phyloP scores from a whole-genome alignment of 176 grass and related monocot species.

The Musa itinerans region DNA sequence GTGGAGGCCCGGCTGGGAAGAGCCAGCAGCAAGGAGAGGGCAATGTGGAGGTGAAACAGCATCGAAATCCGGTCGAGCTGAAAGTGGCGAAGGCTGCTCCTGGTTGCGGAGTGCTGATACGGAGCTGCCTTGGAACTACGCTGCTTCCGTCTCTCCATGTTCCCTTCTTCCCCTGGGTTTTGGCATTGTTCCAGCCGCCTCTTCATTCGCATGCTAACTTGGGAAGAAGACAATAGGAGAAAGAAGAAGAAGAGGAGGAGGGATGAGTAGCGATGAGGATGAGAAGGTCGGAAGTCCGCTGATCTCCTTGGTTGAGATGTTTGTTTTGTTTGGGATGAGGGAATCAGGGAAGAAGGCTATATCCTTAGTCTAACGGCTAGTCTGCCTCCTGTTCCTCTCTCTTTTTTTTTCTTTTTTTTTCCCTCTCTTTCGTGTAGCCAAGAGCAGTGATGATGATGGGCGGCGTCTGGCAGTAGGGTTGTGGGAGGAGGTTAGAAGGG shows the following conservation, averaged over 20 bases:
- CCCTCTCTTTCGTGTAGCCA: background rate
- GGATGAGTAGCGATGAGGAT: too few species aligned
- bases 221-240: background rate
- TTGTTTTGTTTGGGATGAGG: background rate
- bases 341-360: background rate
- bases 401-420: too few species aligned
- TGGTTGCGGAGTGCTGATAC: background rate
- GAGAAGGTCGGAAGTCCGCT: too few species aligned
- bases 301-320: too few species aligned
- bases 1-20: background rate
- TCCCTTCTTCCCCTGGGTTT: background rate
- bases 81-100: background rate
- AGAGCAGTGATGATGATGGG: background rate
- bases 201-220: background rate
- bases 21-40: background rate
- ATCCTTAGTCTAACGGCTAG: background rate
- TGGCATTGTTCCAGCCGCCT: background rate
- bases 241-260: background rate
- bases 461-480: background rate
- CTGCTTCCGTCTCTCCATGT: background rate
- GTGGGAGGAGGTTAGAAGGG: background rate
- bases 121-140: background rate
- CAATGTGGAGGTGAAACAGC: background rate
- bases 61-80: background rate
- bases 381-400: background rate